Percentiles rank a stretch among this genome's conserved stretches.
These are phyloP conservation scores for Arabis hirsuta DNA, from an alignment of 345 rosid species.

Conservation along the genomic window DNA sequence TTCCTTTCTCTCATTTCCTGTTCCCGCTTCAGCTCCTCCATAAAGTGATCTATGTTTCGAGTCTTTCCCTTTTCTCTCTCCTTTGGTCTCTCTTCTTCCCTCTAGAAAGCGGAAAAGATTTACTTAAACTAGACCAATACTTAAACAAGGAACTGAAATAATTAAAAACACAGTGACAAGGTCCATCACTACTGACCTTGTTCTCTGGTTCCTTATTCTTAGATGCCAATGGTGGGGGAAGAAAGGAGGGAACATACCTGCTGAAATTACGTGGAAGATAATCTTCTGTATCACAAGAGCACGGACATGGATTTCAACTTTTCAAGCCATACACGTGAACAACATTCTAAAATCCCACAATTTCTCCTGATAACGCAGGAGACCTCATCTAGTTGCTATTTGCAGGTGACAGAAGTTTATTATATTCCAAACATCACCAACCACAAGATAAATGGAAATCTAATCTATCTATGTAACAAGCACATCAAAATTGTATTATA, in stretches of 20 bases:
- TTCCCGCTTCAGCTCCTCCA: conserved; percentile 95
- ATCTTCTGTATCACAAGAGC: conserved; percentile 44
- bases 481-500: conserved; percentile 28
- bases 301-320: neutral
- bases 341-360: neutral
- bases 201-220: conserved; percentile 79
- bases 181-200: conserved; percentile 52
- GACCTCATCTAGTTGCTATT: neutral
- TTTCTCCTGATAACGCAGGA: conserved; percentile 1
- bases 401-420: neutral
- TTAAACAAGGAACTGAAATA: conserved; percentile 21
- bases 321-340: neutral
- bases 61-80: conserved; percentile 81
- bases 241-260: conserved; percentile 95
- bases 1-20: conserved; percentile 90
- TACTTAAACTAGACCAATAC: conserved; percentile 4
- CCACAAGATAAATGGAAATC: neutral
- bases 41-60: conserved; percentile 81
- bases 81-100: conserved; percentile 69
- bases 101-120: conserved; percentile 46
- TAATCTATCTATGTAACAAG: neutral
- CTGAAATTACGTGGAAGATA: conserved; percentile 48
- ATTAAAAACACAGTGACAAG: neutral
- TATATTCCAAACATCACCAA: conserved; percentile 1
- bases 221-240: conserved; percentile 80